Percentiles rank a stretch among this genome's conserved stretches.
phyloP scores from a whole-genome alignment of 208 protist species.

The Leishmania lainsoni region DNA sequence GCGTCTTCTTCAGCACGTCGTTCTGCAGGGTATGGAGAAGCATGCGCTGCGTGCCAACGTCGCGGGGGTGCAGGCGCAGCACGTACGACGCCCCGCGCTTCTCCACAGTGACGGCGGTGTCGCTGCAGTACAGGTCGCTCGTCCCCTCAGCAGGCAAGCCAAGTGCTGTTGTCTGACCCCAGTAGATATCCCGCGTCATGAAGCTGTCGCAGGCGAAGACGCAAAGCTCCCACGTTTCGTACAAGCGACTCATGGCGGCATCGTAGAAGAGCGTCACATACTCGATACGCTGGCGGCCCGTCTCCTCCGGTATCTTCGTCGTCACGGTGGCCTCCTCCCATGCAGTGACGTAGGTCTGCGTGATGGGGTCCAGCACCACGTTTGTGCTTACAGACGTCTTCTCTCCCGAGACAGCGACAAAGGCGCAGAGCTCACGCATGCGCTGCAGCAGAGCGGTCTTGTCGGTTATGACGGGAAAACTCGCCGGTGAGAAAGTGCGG shows the following conservation, averaged over 20 bases:
- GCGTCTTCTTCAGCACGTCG: conserved; percentile 62
- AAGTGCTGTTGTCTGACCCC: conserved; percentile 83
- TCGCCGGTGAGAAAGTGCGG: conserved; percentile 60
- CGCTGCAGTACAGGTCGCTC: conserved; percentile 82
- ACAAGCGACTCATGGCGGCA: conserved; percentile 64
- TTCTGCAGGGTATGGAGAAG: conserved; percentile 73
- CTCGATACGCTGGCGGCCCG: conserved; percentile 62
- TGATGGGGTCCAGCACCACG: conserved; percentile 84
- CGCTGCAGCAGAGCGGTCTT: conserved; percentile 50
- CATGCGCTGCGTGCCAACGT: conserved; percentile 59
- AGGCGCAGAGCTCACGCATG: conserved; percentile 73
- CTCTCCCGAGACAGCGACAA: conserved; percentile 44
- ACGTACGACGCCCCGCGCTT: conserved; percentile 54
- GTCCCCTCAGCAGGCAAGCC: conserved; percentile 65
- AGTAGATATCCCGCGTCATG: conserved; percentile 75
- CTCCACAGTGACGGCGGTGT: conserved; percentile 48
- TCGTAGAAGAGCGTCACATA: conserved; percentile 85
- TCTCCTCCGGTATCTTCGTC: conserved; percentile 54
- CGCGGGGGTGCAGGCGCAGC: conserved; percentile 74
- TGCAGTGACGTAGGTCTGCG: conserved; percentile 75
- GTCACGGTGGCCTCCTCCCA: conserved; percentile 83
- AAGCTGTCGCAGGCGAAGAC: conserved; percentile 75
- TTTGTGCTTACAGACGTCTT: conserved; percentile 64
- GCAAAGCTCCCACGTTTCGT: conserved; percentile 88
- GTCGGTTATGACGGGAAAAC: conserved; percentile 50